Base-by-base conservation (phyloP, 768 basidiomycete species). In the Termitomyces sp. region DNA sequence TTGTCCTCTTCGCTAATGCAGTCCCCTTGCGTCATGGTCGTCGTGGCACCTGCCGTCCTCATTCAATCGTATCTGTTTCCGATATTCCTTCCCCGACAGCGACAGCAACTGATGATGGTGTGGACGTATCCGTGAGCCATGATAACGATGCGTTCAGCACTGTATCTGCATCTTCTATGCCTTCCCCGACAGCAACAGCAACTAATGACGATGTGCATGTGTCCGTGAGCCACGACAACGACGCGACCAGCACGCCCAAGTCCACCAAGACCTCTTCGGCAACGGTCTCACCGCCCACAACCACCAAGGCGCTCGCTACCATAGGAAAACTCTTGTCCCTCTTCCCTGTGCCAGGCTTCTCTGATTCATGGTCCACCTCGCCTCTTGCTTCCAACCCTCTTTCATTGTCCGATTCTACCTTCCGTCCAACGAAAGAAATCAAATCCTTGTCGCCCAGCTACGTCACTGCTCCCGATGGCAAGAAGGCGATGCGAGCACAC, bases 341-440 rank as follows among this genome's bases (percentile, higher is more conserved):
- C 45, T 80, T 79, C 67, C 79, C 79, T n/a, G 67, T 73, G 46
- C 44, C 61, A 22, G 65, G 63, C 35, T 64, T 59, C 34, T 57
- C 62, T 53, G 62, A 66, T 42, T 76, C 77, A 3, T 81, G 79
- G 79, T 73, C 79, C n/a, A 80, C 79, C 10, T 71, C 74, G 4
- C 61, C 73, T 17, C 64, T 66, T 21, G 64, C 70, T 11, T 45
- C 60, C 15, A 65, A 68, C 19, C 60, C 74, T 6, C 65, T 78
- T 21, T 57, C 74, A 4, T 71, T 82, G 42, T 68, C 71, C n/a
- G 78, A 80, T 61, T 56, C 53, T 37, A 78, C 79, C 3, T 70
- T 82, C 62, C 63, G 71, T 15, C 74, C 75, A n/a, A 68, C 63
- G n/a, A 69, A 74, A 28, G 62, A 72, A 17, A 64, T 79, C 30